These are phyloP conservation scores for Iris pallida DNA, from an alignment of 116 monocot genomes.

Conservation along the genomic window DNA sequence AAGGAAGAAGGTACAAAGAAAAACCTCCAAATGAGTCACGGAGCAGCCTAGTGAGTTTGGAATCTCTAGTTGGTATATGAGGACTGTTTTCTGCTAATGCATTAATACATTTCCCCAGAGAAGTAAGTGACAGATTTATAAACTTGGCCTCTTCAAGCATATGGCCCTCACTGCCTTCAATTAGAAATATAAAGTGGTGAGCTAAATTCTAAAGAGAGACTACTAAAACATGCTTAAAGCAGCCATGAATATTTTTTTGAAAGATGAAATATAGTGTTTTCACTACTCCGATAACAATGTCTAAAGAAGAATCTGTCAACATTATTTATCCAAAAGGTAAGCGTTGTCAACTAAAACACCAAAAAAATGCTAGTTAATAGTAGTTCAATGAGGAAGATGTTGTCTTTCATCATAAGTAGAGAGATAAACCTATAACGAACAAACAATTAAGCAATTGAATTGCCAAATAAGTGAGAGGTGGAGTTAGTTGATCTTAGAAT, in stretches of 20 bases:
- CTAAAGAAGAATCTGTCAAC: not conserved
- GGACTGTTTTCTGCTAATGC: conserved; percentile 79
- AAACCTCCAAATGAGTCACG: conserved; percentile 94
- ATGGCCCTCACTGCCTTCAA: conserved; percentile 79
- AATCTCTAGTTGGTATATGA: conserved; percentile 79
- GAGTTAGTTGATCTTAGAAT: too few relatives aligned
- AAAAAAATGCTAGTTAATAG: too few relatives aligned
- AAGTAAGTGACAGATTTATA: conserved; percentile 78
- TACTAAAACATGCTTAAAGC: too few relatives aligned
- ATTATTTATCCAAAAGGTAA: too few relatives aligned
- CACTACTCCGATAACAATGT: not conserved
- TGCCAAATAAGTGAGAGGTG: too few relatives aligned
- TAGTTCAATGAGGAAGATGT: too few relatives aligned
- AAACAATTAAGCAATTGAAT: too few relatives aligned
- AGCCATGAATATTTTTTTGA: not conserved
- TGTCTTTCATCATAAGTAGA: too few relatives aligned
- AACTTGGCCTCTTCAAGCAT: conserved; percentile 86
- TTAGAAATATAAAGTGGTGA: conserved; percentile 3
- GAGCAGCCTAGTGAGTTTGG: conserved; percentile 83
- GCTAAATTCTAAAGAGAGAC: too few relatives aligned
- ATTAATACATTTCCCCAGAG: conserved; percentile 86
- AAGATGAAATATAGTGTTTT: not conserved
- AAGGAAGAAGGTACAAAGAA: not conserved
- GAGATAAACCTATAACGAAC: too few relatives aligned
- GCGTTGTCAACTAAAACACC: too few relatives aligned